phyloP scores from a whole-genome alignment of 148 eudicot genomes.

The Pharnaceum exiguum region DNA sequence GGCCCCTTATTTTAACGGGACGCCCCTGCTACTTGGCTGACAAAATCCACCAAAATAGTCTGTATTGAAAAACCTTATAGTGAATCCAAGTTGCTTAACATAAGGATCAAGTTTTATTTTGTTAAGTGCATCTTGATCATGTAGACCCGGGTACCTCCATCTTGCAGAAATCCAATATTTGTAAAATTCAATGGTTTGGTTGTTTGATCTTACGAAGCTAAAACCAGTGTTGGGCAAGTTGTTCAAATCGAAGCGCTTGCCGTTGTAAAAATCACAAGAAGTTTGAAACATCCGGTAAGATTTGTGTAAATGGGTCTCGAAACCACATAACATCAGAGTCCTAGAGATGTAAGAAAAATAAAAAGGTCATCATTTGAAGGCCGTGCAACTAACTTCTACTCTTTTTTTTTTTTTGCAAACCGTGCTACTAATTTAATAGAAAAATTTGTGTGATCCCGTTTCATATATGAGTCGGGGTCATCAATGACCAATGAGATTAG shows the following conservation, averaged over 20 bases:
- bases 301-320: constrained; percentile 53
- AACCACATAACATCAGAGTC: constrained; percentile 71
- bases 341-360: constrained; percentile 19
- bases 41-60: constrained; percentile 58
- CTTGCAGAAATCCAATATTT: constrained; percentile 42
- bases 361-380: constrained; percentile 1
- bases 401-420: too few species aligned
- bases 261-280: constrained; percentile 50
- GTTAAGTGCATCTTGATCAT: constrained; percentile 54
- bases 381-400: neutral
- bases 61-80: constrained; percentile 52
- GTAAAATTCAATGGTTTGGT: constrained; percentile 41
- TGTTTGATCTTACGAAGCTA: constrained; percentile 52
- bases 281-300: constrained; percentile 52
- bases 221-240: constrained; percentile 59
- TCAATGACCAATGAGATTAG: neutral
- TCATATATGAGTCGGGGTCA: too few species aligned
- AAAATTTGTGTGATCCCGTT: neutral
- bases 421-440: too few species aligned
- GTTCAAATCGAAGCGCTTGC: constrained; percentile 30
- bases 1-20: too few species aligned
- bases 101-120: constrained; percentile 33
- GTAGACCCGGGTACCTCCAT: constrained; percentile 32
- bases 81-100: constrained; percentile 33
- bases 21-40: constrained; percentile 48